A percentile compares a stretch with the other conserved stretches of the same genome.
phyloP scores from a whole-genome alignment of 179 eudicot genomes.

The Vitellaria paradoxa region DNA sequence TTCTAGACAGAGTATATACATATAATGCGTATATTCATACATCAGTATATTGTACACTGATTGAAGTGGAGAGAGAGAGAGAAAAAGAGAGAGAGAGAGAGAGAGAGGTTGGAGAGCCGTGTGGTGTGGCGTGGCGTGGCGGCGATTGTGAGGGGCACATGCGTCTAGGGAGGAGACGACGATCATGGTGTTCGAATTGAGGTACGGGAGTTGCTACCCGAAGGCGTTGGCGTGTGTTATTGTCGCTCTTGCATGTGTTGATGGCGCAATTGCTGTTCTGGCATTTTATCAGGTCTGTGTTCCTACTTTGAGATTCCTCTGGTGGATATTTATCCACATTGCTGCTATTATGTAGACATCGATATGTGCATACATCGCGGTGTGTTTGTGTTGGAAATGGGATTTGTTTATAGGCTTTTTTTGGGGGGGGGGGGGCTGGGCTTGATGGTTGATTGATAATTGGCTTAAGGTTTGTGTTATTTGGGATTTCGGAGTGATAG shows the following conservation, averaged over 20 bases:
- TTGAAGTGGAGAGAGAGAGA: too few species aligned
- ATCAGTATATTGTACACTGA: background rate
- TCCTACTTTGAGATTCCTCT: background rate
- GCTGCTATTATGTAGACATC: background rate
- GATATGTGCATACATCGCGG: too few species aligned
- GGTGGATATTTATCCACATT: background rate
- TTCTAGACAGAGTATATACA: background rate
- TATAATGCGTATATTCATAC: background rate
- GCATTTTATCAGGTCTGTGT: conserved; percentile 69
- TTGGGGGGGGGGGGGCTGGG: too few species aligned
- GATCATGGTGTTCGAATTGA: conserved; percentile 45
- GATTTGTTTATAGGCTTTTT: too few species aligned
- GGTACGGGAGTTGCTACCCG: conserved; percentile 49
- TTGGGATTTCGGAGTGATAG: too few species aligned
- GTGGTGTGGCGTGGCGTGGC: too few species aligned
- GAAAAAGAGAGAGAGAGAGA: background rate
- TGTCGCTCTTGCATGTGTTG: conserved; percentile 55
- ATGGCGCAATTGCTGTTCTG: conserved; percentile 55
- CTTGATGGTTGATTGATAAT: too few species aligned
- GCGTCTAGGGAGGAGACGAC: conserved; percentile 13
- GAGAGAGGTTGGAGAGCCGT: too few species aligned
- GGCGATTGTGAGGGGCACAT: conserved; percentile 6
- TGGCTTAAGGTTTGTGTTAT: too few species aligned
- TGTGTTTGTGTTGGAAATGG: too few species aligned
- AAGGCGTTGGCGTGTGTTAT: conserved; percentile 45